phyloP scores from a whole-genome alignment of 208 protist genomes.

The Acanthamoeba lenticulata region DNA sequence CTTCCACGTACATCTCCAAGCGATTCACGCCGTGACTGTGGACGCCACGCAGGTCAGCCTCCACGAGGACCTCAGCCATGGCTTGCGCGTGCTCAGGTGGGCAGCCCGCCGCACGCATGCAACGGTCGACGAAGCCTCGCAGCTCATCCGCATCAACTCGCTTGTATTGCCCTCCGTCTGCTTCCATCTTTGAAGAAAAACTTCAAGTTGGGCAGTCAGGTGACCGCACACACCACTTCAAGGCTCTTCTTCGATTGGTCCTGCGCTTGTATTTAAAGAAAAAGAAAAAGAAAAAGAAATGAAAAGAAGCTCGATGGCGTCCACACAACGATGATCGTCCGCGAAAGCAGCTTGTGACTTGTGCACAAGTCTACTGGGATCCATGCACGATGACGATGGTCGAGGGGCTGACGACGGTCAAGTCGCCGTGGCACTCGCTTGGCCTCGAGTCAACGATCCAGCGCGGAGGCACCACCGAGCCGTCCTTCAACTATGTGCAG shows the following conservation, averaged over 20 bases:
- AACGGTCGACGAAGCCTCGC: neutral
- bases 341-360: too few relatives aligned
- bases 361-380: too few relatives aligned
- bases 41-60: slow-evolving; percentile 75
- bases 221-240: too few relatives aligned
- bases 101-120: slow-evolving; percentile 9
- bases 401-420: neutral
- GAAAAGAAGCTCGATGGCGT: too few relatives aligned
- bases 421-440: neutral
- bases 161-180: neutral
- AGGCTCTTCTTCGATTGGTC: too few relatives aligned
- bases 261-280: too few relatives aligned
- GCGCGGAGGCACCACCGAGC: neutral
- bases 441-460: neutral
- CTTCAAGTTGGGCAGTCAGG: too few relatives aligned
- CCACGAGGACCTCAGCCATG: slow-evolving; percentile 74
- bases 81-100: neutral
- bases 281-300: too few relatives aligned
- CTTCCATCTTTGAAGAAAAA: neutral
- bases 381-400: neutral
- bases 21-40: slow-evolving; percentile 79
- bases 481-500: neutral
- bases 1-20: slow-evolving; percentile 74
- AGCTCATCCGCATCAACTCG: neutral
- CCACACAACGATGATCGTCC: too few relatives aligned